Percentiles rank a stretch among this genome's conserved stretches.
phyloP scores from a whole-genome alignment of 768 basidiomycete genomes.

The Leccinellum albellum region DNA sequence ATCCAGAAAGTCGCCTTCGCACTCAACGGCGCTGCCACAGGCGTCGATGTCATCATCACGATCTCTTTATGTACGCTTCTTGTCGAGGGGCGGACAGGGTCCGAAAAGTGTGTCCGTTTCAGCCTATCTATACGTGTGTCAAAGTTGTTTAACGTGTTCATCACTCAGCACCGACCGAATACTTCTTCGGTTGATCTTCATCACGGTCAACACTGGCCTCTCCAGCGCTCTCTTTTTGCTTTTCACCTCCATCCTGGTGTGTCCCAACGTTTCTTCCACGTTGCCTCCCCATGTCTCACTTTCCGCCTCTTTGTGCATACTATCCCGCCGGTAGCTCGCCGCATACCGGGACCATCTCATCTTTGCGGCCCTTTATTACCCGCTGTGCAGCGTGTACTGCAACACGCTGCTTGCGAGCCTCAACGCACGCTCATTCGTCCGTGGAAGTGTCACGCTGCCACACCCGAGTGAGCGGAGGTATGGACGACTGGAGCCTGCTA shows the following conservation, averaged over 20 bases:
- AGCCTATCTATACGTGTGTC: not conserved
- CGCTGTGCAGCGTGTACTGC: slow-evolving; percentile 33
- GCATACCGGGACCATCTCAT: slow-evolving; percentile 23
- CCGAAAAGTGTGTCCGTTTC: slow-evolving; percentile 12
- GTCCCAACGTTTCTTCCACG: slow-evolving; percentile 1
- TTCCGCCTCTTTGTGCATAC: not conserved
- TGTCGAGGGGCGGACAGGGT: slow-evolving; percentile 23
- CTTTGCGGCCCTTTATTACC: slow-evolving; percentile 25
- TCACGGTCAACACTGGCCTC: slow-evolving; percentile 24
- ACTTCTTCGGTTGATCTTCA: slow-evolving; percentile 23
- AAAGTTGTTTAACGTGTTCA: not conserved
- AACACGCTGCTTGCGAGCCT: slow-evolving; percentile 33
- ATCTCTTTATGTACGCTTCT: slow-evolving; percentile 21
- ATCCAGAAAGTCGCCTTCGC: slow-evolving; percentile 14
- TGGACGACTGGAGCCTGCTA: not conserved
- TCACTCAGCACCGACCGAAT: slow-evolving; percentile 22
- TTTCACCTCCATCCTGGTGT: slow-evolving; percentile 19
- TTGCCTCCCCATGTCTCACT: not conserved
- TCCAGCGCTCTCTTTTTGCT: slow-evolving; percentile 22
- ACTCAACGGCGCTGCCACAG: slow-evolving; percentile 12
- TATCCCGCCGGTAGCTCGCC: slow-evolving; percentile 11
- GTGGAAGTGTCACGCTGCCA: not conserved
- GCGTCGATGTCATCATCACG: slow-evolving; percentile 20
- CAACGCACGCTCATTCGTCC: slow-evolving; percentile 21
- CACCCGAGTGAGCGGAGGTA: not conserved